These are phyloP conservation scores for Epipyxis sp. DNA, from an alignment of 108 stramenopile genomes.

Conservation along the genomic window DNA sequence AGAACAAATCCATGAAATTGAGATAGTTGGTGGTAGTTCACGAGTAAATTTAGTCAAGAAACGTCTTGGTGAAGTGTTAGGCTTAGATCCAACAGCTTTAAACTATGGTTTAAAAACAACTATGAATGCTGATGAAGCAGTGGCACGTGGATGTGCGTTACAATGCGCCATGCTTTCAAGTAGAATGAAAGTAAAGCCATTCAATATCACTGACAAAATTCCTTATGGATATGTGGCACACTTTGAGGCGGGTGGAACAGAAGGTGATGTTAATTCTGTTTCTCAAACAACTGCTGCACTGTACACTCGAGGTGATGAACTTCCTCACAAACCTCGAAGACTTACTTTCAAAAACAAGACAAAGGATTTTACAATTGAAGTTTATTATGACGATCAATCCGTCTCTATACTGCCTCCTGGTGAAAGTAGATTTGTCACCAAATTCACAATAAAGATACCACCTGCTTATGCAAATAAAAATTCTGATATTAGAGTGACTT, in stretches of 20 bases:
- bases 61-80: slow-evolving; percentile 66
- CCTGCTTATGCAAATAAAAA: slow-evolving; percentile 7
- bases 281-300: slow-evolving; percentile 56
- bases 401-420: slow-evolving; percentile 15
- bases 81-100: slow-evolving; percentile 58
- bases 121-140: slow-evolving; percentile 97
- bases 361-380: slow-evolving; percentile 65
- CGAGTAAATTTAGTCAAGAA: slow-evolving; percentile 81
- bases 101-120: slow-evolving; percentile 86
- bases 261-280: slow-evolving; percentile 56
- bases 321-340: slow-evolving; percentile 77
- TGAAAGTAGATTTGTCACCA: not conserved
- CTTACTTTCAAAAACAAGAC: slow-evolving; percentile 70
- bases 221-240: slow-evolving; percentile 77
- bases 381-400: not conserved
- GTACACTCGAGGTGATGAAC: slow-evolving; percentile 82
- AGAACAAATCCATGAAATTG: slow-evolving; percentile 64
- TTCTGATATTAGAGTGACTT: not conserved
- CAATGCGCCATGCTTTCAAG: slow-evolving; percentile 93
- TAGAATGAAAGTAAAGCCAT: slow-evolving; percentile 93
- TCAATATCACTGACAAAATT: slow-evolving; percentile 77
- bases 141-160: slow-evolving; percentile 88
- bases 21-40: slow-evolving; percentile 92
- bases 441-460: not conserved
- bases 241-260: slow-evolving; percentile 56